Conservation (phyloP, 148 eudicot genomes). For the Dysphania ambrosioides region DNA sequence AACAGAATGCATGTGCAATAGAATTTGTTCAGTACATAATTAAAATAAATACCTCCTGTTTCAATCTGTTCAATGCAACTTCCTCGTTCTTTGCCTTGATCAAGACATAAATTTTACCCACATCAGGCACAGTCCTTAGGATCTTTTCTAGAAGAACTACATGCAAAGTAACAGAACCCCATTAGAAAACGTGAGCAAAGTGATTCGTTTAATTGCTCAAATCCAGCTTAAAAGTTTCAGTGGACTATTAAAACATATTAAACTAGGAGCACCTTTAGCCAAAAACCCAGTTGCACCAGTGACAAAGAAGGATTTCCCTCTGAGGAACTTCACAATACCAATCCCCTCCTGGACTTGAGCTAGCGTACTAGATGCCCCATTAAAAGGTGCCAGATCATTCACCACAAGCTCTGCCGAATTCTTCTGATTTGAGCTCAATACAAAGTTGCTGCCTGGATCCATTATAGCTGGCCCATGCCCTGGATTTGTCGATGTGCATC, state of each 20-base stretch:
- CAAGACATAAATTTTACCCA: slow-evolving; percentile 74
- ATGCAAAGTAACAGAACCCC: slow-evolving; percentile 9
- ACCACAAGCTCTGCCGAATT: slow-evolving; percentile 24
- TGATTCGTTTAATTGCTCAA: background rate
- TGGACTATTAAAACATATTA: background rate
- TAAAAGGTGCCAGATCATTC: slow-evolving; percentile 51
- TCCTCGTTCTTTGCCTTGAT: slow-evolving; percentile 84
- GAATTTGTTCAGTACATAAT: background rate
- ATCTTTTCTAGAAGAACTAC: slow-evolving; percentile 93
- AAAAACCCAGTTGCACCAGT: slow-evolving; percentile 96
- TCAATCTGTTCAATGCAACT: slow-evolving; percentile 64
- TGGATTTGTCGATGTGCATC: slow-evolving; percentile 36
- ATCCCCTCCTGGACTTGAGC: slow-evolving; percentile 53
- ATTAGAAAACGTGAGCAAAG: slow-evolving; percentile 6
- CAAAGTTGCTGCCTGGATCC: slow-evolving; percentile 46
- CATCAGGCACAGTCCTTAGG: slow-evolving; percentile 81
- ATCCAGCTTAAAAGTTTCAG: background rate
- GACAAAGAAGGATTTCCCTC: slow-evolving; percentile 67
- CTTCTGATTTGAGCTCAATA: slow-evolving; percentile 54
- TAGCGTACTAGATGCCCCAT: slow-evolving; percentile 28
- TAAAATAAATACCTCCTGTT: slow-evolving; percentile 57
- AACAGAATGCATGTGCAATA: background rate
- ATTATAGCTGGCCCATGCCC: slow-evolving; percentile 39
- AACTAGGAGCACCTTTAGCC: slow-evolving; percentile 68
- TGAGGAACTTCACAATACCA: slow-evolving; percentile 71